Evolutionary conservation across 1,284 basidiomycete species (phyloP).

Genomic region (Psilocybe mexicana): DNA sequence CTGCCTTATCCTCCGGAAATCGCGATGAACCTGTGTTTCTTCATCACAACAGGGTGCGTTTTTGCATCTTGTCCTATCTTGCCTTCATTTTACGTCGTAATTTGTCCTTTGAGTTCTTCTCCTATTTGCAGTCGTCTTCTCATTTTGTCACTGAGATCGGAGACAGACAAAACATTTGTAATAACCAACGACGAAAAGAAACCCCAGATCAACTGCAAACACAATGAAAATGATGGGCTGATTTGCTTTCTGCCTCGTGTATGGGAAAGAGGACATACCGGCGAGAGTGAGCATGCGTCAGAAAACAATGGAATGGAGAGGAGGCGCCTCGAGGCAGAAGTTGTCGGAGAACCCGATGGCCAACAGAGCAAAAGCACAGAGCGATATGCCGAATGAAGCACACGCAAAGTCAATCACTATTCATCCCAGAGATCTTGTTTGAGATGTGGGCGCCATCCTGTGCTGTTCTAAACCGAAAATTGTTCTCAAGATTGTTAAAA

Average conservation of each 20-base stretch:
- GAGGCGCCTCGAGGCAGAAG: not conserved
- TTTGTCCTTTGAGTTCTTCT: too few relatives aligned
- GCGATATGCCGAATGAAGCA: not conserved
- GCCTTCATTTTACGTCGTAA: too few relatives aligned
- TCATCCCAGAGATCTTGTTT: not conserved
- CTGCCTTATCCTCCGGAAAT: too few relatives aligned
- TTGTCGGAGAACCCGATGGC: not conserved
- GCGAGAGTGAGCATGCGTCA: not conserved
- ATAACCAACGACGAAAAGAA: not conserved
- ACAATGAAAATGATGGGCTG: not conserved
- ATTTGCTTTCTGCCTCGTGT: not conserved
- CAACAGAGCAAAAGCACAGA: not conserved
- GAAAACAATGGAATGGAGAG: not conserved
- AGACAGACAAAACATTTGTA: not conserved
- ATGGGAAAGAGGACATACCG: not conserved
- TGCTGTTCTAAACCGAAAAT: not conserved
- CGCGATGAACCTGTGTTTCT: too few relatives aligned
- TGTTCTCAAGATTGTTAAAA: not conserved
- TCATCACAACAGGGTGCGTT: too few relatives aligned
- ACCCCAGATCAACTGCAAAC: not conserved
- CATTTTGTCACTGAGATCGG: not conserved
- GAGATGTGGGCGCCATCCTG: not conserved
- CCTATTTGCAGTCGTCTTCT: too few relatives aligned
- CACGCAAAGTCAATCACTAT: not conserved
- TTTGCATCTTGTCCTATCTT: too few relatives aligned